Conservation (phyloP, 176 grass and related monocot genomes). For the Oryza coarctata region DNA sequence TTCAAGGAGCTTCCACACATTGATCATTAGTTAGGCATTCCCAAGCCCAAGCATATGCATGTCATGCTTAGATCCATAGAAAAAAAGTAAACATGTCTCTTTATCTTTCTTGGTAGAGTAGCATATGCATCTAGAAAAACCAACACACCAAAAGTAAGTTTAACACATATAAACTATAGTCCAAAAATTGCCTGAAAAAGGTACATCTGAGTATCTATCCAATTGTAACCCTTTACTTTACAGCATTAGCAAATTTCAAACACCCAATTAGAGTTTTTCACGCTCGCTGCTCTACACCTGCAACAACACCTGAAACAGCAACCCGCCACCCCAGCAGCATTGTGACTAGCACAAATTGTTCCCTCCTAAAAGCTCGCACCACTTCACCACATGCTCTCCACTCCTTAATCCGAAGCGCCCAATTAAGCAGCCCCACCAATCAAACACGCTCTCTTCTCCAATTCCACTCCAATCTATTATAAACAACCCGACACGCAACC, state of each 20-base stretch:
- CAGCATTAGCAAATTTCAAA: not conserved
- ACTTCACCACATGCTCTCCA: not conserved
- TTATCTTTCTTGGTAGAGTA: conserved; percentile 4
- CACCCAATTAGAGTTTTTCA: not conserved
- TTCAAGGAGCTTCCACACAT: not conserved
- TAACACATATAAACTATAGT: not conserved
- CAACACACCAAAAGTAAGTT: not conserved
- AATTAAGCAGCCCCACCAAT: not conserved
- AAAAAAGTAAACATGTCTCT: not conserved
- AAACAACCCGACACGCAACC: not conserved
- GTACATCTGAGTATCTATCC: not conserved
- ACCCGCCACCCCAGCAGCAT: not conserved
- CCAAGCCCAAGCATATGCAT: not conserved
- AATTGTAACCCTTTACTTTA: not conserved
- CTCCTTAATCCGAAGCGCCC: conserved; percentile 3
- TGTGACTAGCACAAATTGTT: not conserved
- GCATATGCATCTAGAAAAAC: not conserved
- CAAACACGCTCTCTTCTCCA: not conserved
- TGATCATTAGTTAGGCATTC: not conserved
- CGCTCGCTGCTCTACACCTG: not conserved
- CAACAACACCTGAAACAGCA: not conserved
- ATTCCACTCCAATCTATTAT: not conserved
- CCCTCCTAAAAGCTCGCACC: not conserved
- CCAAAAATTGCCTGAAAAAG: not conserved
- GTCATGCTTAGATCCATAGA: conserved; percentile 9